These are phyloP conservation scores for Selenicereus undatus DNA, from an alignment of 148 eudicot genomes.

Conservation along the genomic window DNA sequence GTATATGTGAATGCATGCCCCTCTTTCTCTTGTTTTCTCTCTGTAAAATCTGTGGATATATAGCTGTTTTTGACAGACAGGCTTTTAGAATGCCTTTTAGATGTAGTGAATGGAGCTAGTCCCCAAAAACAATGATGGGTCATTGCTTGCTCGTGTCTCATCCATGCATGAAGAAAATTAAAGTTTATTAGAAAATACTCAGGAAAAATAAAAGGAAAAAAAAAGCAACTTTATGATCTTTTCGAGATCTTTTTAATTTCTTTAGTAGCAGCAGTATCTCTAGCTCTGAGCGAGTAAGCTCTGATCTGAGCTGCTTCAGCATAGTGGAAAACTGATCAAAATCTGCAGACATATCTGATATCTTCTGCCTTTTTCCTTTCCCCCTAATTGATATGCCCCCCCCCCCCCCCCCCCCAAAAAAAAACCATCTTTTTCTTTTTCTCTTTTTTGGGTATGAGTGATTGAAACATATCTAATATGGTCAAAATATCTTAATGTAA, in stretches of 20 bases:
- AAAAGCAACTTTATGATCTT: conserved; percentile 15
- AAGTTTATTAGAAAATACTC: background rate
- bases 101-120: conserved; percentile 26
- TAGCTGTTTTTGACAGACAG: conserved; percentile 14
- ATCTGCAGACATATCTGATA: conserved; percentile 33
- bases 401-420: too few relatives aligned
- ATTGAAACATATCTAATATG: too few relatives aligned
- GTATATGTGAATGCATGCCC: conserved; percentile 23
- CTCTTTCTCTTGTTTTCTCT: background rate
- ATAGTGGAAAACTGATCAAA: conserved; percentile 29
- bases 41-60: conserved; percentile 10
- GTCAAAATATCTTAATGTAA: too few relatives aligned
- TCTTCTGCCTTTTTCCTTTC: conserved; percentile 13
- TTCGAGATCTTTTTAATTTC: conserved; percentile 26
- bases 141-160: conserved; percentile 30
- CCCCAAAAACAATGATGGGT: conserved; percentile 50
- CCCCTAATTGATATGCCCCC: background rate
- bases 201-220: background rate
- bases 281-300: conserved; percentile 16
- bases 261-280: conserved; percentile 21
- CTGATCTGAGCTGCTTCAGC: conserved; percentile 29
- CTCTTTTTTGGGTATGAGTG: too few relatives aligned
- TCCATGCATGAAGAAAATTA: conserved; percentile 19
- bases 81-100: conserved; percentile 26
- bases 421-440: too few relatives aligned